Conservation (phyloP, 1,139 yeast genomes). For the Candida sanyaensis region DNA sequence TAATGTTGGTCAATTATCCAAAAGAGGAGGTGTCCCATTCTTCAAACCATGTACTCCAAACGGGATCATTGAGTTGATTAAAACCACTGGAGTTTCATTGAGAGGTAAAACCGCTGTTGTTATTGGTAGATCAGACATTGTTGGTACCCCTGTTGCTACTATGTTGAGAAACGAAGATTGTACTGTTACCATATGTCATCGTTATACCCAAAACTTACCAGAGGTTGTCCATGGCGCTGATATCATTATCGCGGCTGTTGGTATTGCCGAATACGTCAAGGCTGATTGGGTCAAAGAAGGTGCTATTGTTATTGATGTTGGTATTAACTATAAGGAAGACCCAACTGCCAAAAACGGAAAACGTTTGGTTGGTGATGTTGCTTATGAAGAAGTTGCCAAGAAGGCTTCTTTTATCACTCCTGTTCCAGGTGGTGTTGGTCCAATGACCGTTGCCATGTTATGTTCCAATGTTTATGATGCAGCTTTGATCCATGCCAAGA, state of each 20-base stretch:
- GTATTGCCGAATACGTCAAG: constrained; percentile 77
- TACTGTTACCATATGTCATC: constrained; percentile 84
- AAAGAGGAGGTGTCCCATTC: constrained; percentile 81
- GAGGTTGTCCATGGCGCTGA: constrained; percentile 75
- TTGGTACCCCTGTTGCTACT: constrained; percentile 90
- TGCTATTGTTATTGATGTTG: constrained; percentile 92
- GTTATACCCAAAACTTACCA: constrained; percentile 53
- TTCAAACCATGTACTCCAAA: constrained; percentile 97
- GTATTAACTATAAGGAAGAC: constrained; percentile 87
- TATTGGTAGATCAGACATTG: constrained; percentile 94
- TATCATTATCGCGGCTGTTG: constrained; percentile 90
- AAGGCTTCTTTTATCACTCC: constrained; percentile 85
- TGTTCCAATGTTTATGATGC: constrained; percentile 84
- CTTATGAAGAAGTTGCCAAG: constrained; percentile 60
- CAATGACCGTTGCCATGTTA: constrained; percentile 98
- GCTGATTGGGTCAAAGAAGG: constrained; percentile 89
- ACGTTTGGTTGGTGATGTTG: constrained; percentile 93
- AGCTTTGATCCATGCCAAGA: constrained; percentile 61
- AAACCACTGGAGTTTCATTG: constrained; percentile 59
- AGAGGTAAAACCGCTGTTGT: constrained; percentile 90
- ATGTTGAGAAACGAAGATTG: constrained; percentile 78
- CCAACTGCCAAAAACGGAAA: constrained; percentile 76
- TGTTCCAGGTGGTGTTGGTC: constrained; percentile 99
- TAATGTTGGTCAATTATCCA: constrained; percentile 90
- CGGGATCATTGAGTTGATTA: constrained; percentile 82